Conservation (phyloP, 495 filamentous ascomycete genomes). For the Penicillium mononematosum region DNA sequence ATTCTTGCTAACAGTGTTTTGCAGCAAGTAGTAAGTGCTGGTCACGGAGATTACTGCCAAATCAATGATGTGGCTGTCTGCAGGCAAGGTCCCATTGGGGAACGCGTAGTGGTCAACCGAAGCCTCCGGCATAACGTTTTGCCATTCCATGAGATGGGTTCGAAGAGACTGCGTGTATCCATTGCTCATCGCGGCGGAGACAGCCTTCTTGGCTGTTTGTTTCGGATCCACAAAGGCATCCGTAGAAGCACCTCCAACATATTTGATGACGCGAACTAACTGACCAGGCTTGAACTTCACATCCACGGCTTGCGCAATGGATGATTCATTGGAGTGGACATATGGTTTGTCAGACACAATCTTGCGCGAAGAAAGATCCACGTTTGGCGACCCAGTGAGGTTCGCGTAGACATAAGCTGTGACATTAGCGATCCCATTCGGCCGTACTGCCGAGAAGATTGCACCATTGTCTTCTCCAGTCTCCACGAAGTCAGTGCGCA, state of each 20-base stretch:
- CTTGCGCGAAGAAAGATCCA: constrained; percentile 48
- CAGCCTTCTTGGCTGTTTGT: constrained; percentile 49
- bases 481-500: constrained; percentile 55
- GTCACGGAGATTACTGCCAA: constrained; percentile 63
- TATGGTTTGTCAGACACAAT: constrained; percentile 45
- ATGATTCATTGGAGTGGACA: constrained; percentile 55
- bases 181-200: constrained; percentile 35
- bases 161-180: constrained; percentile 51
- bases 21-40: constrained; percentile 67
- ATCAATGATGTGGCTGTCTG: constrained; percentile 56
- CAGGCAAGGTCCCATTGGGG: constrained; percentile 60
- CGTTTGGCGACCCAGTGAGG: constrained; percentile 42
- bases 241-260: constrained; percentile 58
- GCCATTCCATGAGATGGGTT: constrained; percentile 57
- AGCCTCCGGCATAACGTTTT: constrained; percentile 49
- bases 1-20: constrained; percentile 61
- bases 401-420: constrained; percentile 59
- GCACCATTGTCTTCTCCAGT: constrained; percentile 48
- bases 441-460: constrained; percentile 58
- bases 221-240: constrained; percentile 59
- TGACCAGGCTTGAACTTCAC: constrained; percentile 50
- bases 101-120: constrained; percentile 62
- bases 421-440: constrained; percentile 54
- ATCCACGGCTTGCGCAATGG: constrained; percentile 55
- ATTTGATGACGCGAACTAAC: constrained; percentile 55